Conservation (phyloP, 352 stramenopile species). For the Globisporangium camurandrum region DNA sequence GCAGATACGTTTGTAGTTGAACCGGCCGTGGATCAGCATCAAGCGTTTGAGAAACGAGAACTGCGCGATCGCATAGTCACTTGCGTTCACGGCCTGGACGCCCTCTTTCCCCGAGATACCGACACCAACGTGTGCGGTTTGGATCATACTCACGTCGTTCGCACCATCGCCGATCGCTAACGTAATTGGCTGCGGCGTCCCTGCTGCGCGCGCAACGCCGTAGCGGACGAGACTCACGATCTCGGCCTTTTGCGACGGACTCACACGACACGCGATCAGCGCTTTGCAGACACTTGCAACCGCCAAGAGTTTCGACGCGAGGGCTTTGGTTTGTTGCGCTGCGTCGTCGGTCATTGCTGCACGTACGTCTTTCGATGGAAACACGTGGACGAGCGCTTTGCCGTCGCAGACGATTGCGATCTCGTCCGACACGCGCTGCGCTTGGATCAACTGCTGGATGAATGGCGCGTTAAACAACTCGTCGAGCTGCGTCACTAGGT, state of each 20-base stretch:
- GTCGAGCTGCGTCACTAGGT: slow-evolving; percentile 38
- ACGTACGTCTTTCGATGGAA: slow-evolving; percentile 44
- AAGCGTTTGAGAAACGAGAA: slow-evolving; percentile 93
- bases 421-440: slow-evolving; percentile 27
- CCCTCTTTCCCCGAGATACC: slow-evolving; percentile 97
- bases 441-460: slow-evolving; percentile 35
- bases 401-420: slow-evolving; percentile 61
- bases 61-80: slow-evolving; percentile 91
- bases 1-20: slow-evolving; percentile 94
- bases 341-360: slow-evolving; percentile 27
- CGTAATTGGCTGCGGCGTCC: slow-evolving; percentile 47
- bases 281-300: slow-evolving; percentile 58
- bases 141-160: slow-evolving; percentile 99
- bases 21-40: slow-evolving; percentile 94
- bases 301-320: slow-evolving; percentile 40
- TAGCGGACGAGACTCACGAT: slow-evolving; percentile 65
- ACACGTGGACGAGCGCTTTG: slow-evolving; percentile 59
- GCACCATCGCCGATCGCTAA: slow-evolving; percentile 97
- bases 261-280: slow-evolving; percentile 79
- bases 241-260: slow-evolving; percentile 76
- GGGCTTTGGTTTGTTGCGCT: slow-evolving; percentile 15
- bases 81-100: slow-evolving; percentile 94
- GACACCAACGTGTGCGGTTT: slow-evolving; percentile 95
- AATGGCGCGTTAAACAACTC: slow-evolving; percentile 29
- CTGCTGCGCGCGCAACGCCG: slow-evolving; percentile 20